Base-by-base conservation (phyloP, 306 rosid species). In the Cicer cuneatum region DNA sequence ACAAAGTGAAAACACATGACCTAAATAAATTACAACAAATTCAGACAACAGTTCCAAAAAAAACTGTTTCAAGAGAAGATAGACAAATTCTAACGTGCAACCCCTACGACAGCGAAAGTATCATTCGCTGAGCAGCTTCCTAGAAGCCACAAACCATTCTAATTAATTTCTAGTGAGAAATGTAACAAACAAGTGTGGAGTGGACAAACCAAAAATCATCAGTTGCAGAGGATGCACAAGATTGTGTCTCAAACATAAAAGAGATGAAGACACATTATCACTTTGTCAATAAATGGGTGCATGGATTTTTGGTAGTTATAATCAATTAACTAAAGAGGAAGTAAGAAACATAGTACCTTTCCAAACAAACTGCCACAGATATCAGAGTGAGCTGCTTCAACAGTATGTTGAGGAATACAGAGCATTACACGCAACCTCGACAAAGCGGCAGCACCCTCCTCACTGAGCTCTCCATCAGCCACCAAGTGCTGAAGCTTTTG, bases 291-390 rank as follows among this genome's bases (percentile, higher is more conserved):
- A 54, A 42, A 42, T 42, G 67, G 54, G 24, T 57, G 57, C 52
- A 43, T 42, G 4, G 13, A 29, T 21, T 46, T 45, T 67, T 13
- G 15, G 37, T 6, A 68, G 60, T 7, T 48, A 68, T 9, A 68
- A 48, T 6, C 15, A 48, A 33, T 14, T 37, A 48, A 67, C 57
- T n/a, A 2, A n/a, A 33, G 46, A 5, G 15, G 10, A 68, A 48
- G 46, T 5, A 49, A 46, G 73, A 68, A 29, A 47, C 72, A 29
- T 6, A 47, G 15, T 68, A 92, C 99, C 96, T 89, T 92, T 73
- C 89, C 96, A 89, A 94, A 94, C 87, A 94, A 81, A 83, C 88
- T 82, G 77, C 99, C 99, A 86, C 99, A 94, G 66, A 94, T 92
- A 84, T 90, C 98, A 54, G 87, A 72, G 66, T 94, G 99, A 58